Evolutionary conservation across 2,329 filamentous ascomycete species (phyloP), one percentile per base, ranked within the genome.

Genomic region (Colletotrichum navitas): DNA sequence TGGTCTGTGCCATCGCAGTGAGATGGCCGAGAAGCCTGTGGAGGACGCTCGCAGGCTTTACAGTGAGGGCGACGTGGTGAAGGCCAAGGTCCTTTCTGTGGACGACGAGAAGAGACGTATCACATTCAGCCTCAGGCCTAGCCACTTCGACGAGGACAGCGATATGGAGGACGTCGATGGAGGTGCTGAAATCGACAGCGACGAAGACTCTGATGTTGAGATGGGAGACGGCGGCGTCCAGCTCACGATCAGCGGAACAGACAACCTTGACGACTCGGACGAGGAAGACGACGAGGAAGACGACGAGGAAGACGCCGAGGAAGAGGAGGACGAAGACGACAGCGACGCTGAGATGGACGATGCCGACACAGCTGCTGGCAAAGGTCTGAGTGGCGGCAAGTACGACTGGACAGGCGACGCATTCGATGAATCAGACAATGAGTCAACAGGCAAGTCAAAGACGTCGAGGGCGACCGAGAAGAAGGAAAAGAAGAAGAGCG

Each of bases 91-190:
- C 21, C 81, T 98, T 62, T 93, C 92, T 76, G 85, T 99, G 60
- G 92, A 98, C 75, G 77, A 84, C 5, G 86, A 91, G 75, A 92
- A 93, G 80, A 91, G 91, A 79, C 91, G 92, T 76, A 92, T 99
- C 76, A 97, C 89, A 76, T 94, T 99, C 77, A 94, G 95, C 1
- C 85, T 99, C 72, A 99, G 98, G 83, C 94, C 96, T 47, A 97
- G 94, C 12, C 94, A 97, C 78, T 95, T 99, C 77, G 89, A 91
- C 65, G 87, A 84, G 21, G 88, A 87, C 26, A 87, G 85, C 32
- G 87, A 87, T 66, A 85, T 83, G 76, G 85, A 85, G 18, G 81
- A 81, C 34, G 80, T 80, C 12, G 85, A 86, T 7, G 84, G 81
- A 29, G 87, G 82, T 55, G 87, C 78, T 26, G 80, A 79, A 36